Evolutionary conservation across 805 yeast genomes (phyloP), one percentile per base, ranked within the genome.

Genomic region (Jamesozyma lodderae): DNA sequence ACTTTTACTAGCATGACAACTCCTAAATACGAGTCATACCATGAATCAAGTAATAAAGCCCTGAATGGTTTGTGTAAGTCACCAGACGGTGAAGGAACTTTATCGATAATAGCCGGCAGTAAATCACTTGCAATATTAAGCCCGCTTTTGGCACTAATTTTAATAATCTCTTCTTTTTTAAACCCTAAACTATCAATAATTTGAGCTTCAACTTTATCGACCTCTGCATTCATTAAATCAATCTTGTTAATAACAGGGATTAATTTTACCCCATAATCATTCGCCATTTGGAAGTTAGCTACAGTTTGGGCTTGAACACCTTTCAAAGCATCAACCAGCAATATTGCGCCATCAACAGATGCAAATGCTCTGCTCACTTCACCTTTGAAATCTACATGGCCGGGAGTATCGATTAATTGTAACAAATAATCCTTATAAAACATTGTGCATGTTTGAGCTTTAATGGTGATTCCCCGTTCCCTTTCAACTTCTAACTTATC

Each of bases 281-380:
- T 81, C 0, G 97, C 98, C 40, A 90, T 67, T 53, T 81, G 85
- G 62, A 84, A 90, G 59, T 92, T 90, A 18, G 98, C 96, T n/a
- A 90, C 96, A 0, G 98, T 92, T 59, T 90, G 98, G 0, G 97
- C 97, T 59, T 87, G 96, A 3, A 90, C 87, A 36, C 97, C 97
- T 54, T 92, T 96, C 2, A 90, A 72, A 1, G 97, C 97, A 66
- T 92, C 98, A 2, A 90, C 94, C 17, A 90, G 61, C 29, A 90
- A 60, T 29, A 90, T 63, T 0, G 96, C 96, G 11, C 97, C 97
- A 26, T 88, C 94, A 66, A 96, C 92, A 0, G 96, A 83, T 2
- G 96, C 96, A 61, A 88, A 88, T 6, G 95, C 84, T 48, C 97
- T 64, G 4, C 94, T 78, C 1, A 90, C 98, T 52, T 90, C 98